phyloP scores from a whole-genome alignment of 2,329 filamentous ascomycete genomes.

The Talaromyces sp. region DNA sequence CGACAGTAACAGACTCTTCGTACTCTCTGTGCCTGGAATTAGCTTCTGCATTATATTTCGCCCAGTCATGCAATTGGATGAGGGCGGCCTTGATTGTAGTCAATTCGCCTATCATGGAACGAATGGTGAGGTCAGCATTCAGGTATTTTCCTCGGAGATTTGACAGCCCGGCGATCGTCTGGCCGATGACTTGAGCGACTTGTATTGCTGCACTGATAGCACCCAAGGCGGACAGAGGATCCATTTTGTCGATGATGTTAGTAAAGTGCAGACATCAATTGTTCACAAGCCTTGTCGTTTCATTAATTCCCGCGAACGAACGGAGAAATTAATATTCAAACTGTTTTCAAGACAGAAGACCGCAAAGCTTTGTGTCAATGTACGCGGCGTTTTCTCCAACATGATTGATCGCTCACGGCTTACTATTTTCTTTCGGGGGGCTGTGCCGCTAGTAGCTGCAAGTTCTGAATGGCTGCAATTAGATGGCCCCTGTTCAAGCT shows the following conservation, averaged over 20 bases:
- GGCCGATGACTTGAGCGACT: slow-evolving; percentile 33
- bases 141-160: slow-evolving; percentile 34
- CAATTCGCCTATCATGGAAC: slow-evolving; percentile 36
- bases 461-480: neutral
- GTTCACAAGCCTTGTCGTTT: neutral
- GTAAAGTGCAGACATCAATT: neutral
- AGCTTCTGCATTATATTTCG: slow-evolving; percentile 25
- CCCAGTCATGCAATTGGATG: slow-evolving; percentile 37
- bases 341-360: neutral
- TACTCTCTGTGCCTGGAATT: slow-evolving; percentile 28
- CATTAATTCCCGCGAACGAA: neutral
- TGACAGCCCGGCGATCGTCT: slow-evolving; percentile 32
- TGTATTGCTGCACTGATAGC: slow-evolving; percentile 34
- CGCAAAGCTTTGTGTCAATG: neutral
- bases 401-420: neutral
- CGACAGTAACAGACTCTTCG: slow-evolving; percentile 30
- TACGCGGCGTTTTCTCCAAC: neutral
- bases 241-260: slow-evolving; percentile 24
- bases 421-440: neutral
- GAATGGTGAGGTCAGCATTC: slow-evolving; percentile 39
- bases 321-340: neutral
- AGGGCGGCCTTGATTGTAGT: slow-evolving; percentile 37
- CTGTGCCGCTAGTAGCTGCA: neutral
- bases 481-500: neutral
- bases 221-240: slow-evolving; percentile 35